Conservation (phyloP, 1,139 yeast species). For the Kazachstania sp. region DNA sequence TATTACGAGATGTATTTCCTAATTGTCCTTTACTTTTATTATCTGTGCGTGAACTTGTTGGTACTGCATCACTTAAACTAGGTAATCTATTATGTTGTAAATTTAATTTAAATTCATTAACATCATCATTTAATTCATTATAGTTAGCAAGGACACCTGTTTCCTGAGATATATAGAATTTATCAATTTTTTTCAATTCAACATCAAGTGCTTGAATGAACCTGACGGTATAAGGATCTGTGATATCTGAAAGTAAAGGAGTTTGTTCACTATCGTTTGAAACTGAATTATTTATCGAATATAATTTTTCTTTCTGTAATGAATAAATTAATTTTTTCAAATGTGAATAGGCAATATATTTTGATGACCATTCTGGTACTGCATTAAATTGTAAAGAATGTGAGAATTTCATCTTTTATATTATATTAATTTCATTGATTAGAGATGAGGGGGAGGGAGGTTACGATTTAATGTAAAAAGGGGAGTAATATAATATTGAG, state of each 20-base stretch:
- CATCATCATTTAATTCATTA: conserved; percentile 43
- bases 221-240: conserved; percentile 17
- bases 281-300: conserved; percentile 10
- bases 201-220: conserved; percentile 47
- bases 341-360: conserved; percentile 64
- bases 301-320: conserved; percentile 51
- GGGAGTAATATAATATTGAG: neutral
- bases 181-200: conserved; percentile 53
- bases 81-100: conserved; percentile 14
- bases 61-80: conserved; percentile 5
- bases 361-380: conserved; percentile 72
- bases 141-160: conserved; percentile 40
- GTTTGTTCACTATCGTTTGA: neutral
- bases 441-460: neutral
- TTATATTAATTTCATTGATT: neutral
- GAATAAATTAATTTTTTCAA: conserved; percentile 58
- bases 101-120: conserved; percentile 26
- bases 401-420: conserved; percentile 52
- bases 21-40: neutral
- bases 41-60: neutral
- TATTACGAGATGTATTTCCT: neutral
- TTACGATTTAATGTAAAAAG: neutral
- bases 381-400: conserved; percentile 70
- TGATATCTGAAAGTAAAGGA: neutral
- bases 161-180: conserved; percentile 50